Base-by-base conservation (phyloP, 805 yeast genomes). In the Limtongozyma cylindracea region DNA sequence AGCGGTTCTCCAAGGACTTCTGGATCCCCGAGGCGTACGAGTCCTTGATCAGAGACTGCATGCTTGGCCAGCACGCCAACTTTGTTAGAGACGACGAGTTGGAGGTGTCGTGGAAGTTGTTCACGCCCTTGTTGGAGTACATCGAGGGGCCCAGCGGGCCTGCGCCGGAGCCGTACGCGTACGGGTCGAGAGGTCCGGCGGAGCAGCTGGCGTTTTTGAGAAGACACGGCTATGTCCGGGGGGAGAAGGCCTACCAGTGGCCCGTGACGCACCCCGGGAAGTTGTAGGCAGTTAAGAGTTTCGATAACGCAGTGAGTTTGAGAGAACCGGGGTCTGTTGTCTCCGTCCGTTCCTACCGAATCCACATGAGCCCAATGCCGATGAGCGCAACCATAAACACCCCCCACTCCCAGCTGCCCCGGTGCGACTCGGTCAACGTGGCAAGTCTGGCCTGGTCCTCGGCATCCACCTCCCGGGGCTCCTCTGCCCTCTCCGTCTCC, bases 21-120 rank as follows among this genome's bases (percentile, higher is more conserved):
- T 73, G 88, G 70, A 82, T 88, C 38, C 96, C 98, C 20, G 94
- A 84, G 55, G 96, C 96, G 19, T 88, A 88, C 47, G 98, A 88
- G 54, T 73, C 94, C 1, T 63, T 88, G 35, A 77, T 88, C 36
- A 66, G 91, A 47, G 96, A 88, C 47, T 74, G 84, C 30, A 48
- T 72, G 40, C 60, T 64, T 33, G 96, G 91, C 25, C 92, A 82
- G 47, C 98, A 88, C 50, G 74, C 96, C 23, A 84, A 84, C 53
- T 88, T 88, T 43, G 96, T 88, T 16, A 71, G 98, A 52, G 95
- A 84, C 42, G 98, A 88, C 43, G 98, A 88, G 53, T 61, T 88
- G 40, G 95, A 82, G 25, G 67, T 71, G 27, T 71, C 91, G 28
- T 88, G 98, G 98, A 59, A 58, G 33, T 53, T 88, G 27, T 88